These are phyloP conservation scores for Xylaria sp. DNA, from an alignment of 2,329 filamentous ascomycete species.

Conservation along the genomic window DNA sequence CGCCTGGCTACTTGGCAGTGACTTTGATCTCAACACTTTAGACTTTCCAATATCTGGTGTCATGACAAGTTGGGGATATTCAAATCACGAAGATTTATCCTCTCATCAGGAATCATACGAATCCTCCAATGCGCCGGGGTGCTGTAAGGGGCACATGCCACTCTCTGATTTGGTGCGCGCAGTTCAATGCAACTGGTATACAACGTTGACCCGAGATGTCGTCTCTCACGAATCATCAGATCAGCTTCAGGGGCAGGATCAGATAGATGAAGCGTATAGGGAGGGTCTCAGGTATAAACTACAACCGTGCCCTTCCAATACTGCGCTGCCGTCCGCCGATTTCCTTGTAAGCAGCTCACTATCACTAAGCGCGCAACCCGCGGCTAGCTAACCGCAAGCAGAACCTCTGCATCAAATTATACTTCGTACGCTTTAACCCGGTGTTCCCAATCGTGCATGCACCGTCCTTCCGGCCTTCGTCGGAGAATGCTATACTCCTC, in stretches of 20 bases:
- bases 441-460: constrained; percentile 27
- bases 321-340: constrained; percentile 23
- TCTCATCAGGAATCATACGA: constrained; percentile 13
- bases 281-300: constrained; percentile 24
- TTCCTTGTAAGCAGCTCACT: constrained; percentile 13
- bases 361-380: neutral
- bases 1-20: constrained; percentile 23
- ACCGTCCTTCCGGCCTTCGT: constrained; percentile 24
- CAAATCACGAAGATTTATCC: constrained; percentile 4
- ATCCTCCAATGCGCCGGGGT: neutral
- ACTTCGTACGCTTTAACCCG: constrained; percentile 27
- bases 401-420: constrained; percentile 27
- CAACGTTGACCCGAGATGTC: constrained; percentile 24
- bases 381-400: constrained; percentile 11
- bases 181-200: constrained; percentile 26
- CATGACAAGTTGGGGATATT: constrained; percentile 20
- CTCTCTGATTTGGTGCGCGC: constrained; percentile 25
- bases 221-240: constrained; percentile 19
- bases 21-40: constrained; percentile 24
- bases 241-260: constrained; percentile 16
- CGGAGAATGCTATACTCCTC: constrained; percentile 25
- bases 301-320: constrained; percentile 22
- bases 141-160: constrained; percentile 20
- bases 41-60: constrained; percentile 24
- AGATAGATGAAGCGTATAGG: constrained; percentile 27